phyloP scores from a whole-genome alignment of 1,284 basidiomycete genomes.

The Prillingera fragicola region DNA sequence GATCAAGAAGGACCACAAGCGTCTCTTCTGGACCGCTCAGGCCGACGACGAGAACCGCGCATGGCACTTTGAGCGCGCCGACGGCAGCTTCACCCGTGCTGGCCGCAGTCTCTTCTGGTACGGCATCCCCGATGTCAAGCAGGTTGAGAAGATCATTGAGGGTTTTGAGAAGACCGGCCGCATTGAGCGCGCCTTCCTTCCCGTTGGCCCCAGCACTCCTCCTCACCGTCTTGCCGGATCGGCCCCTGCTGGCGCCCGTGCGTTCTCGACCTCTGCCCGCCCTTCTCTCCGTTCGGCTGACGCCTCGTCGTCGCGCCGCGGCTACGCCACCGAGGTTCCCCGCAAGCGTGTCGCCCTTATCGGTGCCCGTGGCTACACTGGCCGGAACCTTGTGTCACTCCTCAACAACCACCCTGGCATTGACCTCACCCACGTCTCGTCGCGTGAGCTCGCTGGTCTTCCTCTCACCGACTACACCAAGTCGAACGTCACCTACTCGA shows the following conservation, averaged over 20 bases:
- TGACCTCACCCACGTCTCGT: conserved; percentile 88
- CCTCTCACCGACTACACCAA: conserved; percentile 80
- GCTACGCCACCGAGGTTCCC: conserved; percentile 55
- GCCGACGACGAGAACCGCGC: conserved; percentile 91
- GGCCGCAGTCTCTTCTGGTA: conserved; percentile 95
- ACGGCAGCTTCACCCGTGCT: conserved; percentile 93
- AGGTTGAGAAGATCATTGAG: conserved; percentile 81
- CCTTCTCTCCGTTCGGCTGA: conserved; percentile 48
- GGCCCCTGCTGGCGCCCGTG: conserved; percentile 51
- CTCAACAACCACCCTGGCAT: conserved; percentile 82
- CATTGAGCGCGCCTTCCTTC: conserved; percentile 81
- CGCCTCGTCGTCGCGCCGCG: conserved; percentile 47
- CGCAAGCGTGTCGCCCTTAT: conserved; percentile 89
- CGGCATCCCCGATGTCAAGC: conserved; percentile 82
- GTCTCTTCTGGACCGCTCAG: conserved; percentile 93
- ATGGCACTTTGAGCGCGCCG: conserved; percentile 98
- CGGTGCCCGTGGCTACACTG: conserved; percentile 89
- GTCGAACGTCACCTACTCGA: conserved; percentile 66
- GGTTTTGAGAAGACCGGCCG: conserved; percentile 79
- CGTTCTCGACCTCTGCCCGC: conserved; percentile 71
- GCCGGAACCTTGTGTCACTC: conserved; percentile 80
- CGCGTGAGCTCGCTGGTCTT: conserved; percentile 83
- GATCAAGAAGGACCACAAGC: conserved; percentile 89
- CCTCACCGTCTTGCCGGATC: conserved; percentile 53
- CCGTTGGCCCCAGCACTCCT: conserved; percentile 75